These are phyloP conservation scores for Kentomonas sorsogonicus DNA, from an alignment of 208 protist species.

Conservation along the genomic window DNA sequence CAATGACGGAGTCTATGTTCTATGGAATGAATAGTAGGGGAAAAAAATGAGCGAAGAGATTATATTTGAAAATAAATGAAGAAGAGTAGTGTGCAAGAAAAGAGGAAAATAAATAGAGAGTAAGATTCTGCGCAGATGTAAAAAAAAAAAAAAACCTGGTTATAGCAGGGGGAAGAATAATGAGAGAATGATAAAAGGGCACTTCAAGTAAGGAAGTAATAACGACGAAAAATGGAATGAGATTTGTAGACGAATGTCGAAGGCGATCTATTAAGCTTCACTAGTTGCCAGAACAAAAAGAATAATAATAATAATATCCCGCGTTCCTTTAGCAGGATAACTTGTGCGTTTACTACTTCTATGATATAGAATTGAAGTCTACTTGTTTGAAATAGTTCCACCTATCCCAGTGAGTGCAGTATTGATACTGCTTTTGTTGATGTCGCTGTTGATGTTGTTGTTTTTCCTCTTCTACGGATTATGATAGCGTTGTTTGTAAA, in stretches of 20 bases:
- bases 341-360: too few relatives aligned
- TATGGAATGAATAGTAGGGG: background rate
- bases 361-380: too few relatives aligned
- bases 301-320: conserved; percentile 10
- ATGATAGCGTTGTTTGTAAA: too few relatives aligned
- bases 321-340: too few relatives aligned
- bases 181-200: too few relatives aligned
- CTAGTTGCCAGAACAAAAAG: background rate
- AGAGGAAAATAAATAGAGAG: conserved; percentile 9
- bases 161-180: background rate
- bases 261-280: too few relatives aligned
- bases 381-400: too few relatives aligned
- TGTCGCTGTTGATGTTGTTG: background rate
- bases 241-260: background rate
- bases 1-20: background rate
- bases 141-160: background rate
- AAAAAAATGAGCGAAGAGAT: background rate
- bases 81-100: background rate
- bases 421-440: background rate
- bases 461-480: conserved; percentile 1
- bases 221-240: background rate
- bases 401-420: too few relatives aligned
- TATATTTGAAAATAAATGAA: conserved; percentile 7
- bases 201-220: too few relatives aligned
- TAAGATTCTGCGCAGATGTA: conserved; percentile 1